Base-by-base conservation (phyloP, 2,329 filamentous ascomycete genomes). In the Arthrinium puccinioides region DNA sequence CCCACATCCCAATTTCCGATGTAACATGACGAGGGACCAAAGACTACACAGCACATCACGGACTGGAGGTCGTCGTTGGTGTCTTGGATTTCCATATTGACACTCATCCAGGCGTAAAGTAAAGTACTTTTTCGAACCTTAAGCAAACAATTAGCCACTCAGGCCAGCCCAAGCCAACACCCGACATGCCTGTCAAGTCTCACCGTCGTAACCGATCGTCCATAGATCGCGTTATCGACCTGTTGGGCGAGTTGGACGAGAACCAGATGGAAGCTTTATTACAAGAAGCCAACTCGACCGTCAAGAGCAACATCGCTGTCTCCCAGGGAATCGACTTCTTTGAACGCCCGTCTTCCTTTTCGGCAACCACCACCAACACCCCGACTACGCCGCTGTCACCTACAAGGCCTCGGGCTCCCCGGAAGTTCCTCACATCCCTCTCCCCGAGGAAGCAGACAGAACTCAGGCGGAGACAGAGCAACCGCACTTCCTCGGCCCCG, bases 311-410 rank as follows among this genome's bases (percentile, higher is more conserved):
- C 39, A 48, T 55, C 9, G 39, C 47, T 6, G 52, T 55, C 5
- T 40, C 50, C 13, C 43, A 49, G 42, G 52, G 46, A 21, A 54
- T 55, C 38, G 48, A 52, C 26, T 41, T 52, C 33, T 55, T 55
- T 37, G 48, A 46, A 19, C 45, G 43, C 2, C 47, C 43, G 6
- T 14, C 27, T 21, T 18, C 32, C 11, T 23, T 32, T 28, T 14
- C 29, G 15, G 21, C 20, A 14, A 6, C 23, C 30, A 14, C 28
- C 5, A 14, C 18, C 13, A 10, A 9, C n/a, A 28, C 23, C 32
- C 38, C 38, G 14, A 33, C 24, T 27, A 36, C 38, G 14, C 19
- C 33, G 7, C 36, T 37, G n/a, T 35, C 44, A 8, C 44, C 49
- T n/a, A 45, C 44, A 29, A 7, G 16, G 16, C 21, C 24, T 15